Base-by-base conservation (phyloP, 2,329 filamentous ascomycete genomes). In the Calycina herbarum region DNA sequence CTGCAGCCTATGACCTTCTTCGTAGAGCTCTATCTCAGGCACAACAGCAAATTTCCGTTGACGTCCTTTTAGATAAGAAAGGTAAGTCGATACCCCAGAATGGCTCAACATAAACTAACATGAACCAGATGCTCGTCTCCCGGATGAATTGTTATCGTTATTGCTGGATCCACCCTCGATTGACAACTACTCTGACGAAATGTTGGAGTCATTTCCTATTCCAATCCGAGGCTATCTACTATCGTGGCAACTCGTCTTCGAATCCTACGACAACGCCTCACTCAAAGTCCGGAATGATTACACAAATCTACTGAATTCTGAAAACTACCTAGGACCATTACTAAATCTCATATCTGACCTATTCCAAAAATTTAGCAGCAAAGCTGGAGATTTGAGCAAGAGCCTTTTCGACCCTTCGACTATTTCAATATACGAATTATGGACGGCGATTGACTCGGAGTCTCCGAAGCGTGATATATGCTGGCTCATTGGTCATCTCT, bases 211-310 rank as follows among this genome's bases (percentile, higher is more conserved):
- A 17, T 90, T 94, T 72, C 93, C 93, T 11, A 80, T 86, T 0
- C 75, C 85, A 0, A 82, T 97, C 59, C 87, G 93, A 62, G 87
- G 89, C 10, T 99, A 97, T 73, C 82, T 99, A 2, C 82, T 97
- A 33, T 91, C 92, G 11, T 99, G 95, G 95, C 86, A 92, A 69
- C 82, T 98, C 1, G 84, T 97, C 0, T 98, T 96, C 74, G 93
- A 96, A 71, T 89, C 94, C 57, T 96, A 94, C 74, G 81, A 83
- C 20, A 86, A 88, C 24, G 88, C 93, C 13, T 92, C 94, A 0
- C 89, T 91, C 76, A 92, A 93, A 72, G 87, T 98, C 17, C 91
- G 93, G 71, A 87, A 86, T 66, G 89, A 94, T 73, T 98, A 97
- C 73, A 85, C 87, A 0, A 86, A 92, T 29, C 87, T 91, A 66